Evolutionary conservation across 1,284 basidiomycete species (phyloP), one percentile per base, ranked within the genome.

Genomic region (Ceratobasidium theobromae): DNA sequence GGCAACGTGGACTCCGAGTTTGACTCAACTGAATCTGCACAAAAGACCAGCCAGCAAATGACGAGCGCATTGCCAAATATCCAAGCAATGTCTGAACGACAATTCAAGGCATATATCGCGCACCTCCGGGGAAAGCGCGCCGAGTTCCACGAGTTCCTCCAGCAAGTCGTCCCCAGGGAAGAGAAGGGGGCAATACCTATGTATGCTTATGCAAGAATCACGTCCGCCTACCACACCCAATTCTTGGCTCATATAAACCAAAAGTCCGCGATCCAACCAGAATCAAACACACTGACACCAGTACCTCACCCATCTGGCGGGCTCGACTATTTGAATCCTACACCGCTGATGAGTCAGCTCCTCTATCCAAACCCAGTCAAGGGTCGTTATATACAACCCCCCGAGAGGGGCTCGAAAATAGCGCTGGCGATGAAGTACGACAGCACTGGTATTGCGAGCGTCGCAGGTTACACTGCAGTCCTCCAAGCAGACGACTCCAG

Each of bases 271-370:
- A 52, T 43, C n/a, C 46, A 55, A 21, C 58, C 58, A 11, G 21
- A 27, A 3, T 79, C 77, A 23, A 78, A 69, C 60, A 77, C 75
- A 43, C 84, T 92, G 70, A 82, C 84, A 67, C 85, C 82, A 51
- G 78, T 83, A 23, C 87, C 88, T 0, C 89, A 92, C 70, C 79
- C 77, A 21, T 79, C 76, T 41, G 88, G 80, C 40, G 89, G 83
- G 5, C 78, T 91, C 45, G 76, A 78, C 53, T 92, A 91, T 74
- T 73, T 82, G 4, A 77, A 79, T 43, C 77, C 81, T 35, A 77
- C 84, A 4, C 60, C 71, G 5, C 75, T 91, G 38, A 86, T 89
- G 67, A 79, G 79, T 1, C 77, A 77, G 57, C 77, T 86, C 72
- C 78, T 77, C 70, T 79, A 78, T 6, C 79, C 79, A 6, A 41